Evolutionary conservation across 73 alveolate species (phyloP).

Genomic region (Tetrahymena borealis): DNA sequence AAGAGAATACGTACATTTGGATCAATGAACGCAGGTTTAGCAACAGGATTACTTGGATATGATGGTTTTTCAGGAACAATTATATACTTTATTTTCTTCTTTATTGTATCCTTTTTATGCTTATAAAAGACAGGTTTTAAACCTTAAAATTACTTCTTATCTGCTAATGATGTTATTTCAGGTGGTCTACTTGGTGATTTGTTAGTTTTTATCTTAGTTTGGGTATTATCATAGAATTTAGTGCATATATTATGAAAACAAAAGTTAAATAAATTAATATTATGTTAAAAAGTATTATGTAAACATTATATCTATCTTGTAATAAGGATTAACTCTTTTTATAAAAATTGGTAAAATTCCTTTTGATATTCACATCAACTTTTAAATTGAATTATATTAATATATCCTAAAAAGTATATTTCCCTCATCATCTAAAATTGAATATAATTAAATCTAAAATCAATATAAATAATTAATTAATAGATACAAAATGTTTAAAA

Average conservation of each 20-base stretch:
- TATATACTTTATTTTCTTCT: not conserved
- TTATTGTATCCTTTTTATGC: not conserved
- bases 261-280: not conserved
- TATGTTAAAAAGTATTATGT: not conserved
- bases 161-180: not conserved
- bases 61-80: not conserved
- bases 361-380: too few relatives aligned
- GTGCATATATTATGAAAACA: not conserved
- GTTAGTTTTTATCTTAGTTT: not conserved
- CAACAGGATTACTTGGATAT: not conserved
- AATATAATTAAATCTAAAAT: too few relatives aligned
- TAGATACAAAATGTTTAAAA: too few relatives aligned
- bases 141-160: not conserved
- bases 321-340: too few relatives aligned
- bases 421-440: too few relatives aligned
- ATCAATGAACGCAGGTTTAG: not conserved
- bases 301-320: not conserved
- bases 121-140: not conserved
- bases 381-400: not conserved
- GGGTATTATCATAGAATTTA: not conserved
- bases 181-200: not conserved
- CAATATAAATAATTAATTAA: too few relatives aligned
- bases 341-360: too few relatives aligned
- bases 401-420: not conserved
- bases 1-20: not conserved